These are phyloP conservation scores for Austroboletus festivus DNA, from an alignment of 768 basidiomycete species.

Conservation along the genomic window DNA sequence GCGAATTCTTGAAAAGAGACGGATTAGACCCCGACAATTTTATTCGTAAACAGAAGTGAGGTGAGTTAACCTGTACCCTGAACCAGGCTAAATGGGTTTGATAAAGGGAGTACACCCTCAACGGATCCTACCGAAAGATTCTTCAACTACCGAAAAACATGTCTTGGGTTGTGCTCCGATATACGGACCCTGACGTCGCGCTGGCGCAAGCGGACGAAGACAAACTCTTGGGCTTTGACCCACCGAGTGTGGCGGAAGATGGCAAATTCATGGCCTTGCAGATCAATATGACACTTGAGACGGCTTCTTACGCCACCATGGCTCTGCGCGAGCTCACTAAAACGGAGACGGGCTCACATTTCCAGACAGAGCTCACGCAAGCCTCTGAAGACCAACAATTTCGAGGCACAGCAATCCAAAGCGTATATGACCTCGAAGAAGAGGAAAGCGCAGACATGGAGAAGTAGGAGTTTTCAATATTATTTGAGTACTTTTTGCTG, in stretches of 20 bases:
- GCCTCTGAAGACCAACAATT: constrained; percentile 82
- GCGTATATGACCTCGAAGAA: constrained; percentile 22
- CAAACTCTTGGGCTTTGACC: constrained; percentile 75
- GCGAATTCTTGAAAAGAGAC: constrained; percentile 76
- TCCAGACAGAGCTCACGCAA: constrained; percentile 76
- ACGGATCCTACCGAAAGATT: constrained; percentile 91
- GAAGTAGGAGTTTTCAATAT: not conserved
- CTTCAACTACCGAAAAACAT: constrained; percentile 80
- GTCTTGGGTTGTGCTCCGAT: constrained; percentile 78
- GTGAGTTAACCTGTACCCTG: not conserved
- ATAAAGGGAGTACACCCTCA: constrained; percentile 82
- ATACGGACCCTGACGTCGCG: constrained; percentile 90
- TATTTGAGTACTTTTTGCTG: not conserved
- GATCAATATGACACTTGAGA: constrained; percentile 79
- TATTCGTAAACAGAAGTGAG: constrained; percentile 84
- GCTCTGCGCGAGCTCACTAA: constrained; percentile 93
- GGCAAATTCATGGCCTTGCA: constrained; percentile 89
- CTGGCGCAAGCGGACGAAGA: constrained; percentile 97
- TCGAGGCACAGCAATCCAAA: constrained; percentile 44
- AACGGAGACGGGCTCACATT: constrained; percentile 91
- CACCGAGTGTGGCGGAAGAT: constrained; percentile 60
- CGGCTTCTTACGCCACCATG: constrained; percentile 97
- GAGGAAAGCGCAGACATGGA: not conserved
- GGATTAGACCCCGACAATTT: constrained; percentile 91
- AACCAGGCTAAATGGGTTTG: constrained; percentile 8